phyloP scores from a whole-genome alignment of 192 early-diverging fungal species.

The Backusella macrospora region DNA sequence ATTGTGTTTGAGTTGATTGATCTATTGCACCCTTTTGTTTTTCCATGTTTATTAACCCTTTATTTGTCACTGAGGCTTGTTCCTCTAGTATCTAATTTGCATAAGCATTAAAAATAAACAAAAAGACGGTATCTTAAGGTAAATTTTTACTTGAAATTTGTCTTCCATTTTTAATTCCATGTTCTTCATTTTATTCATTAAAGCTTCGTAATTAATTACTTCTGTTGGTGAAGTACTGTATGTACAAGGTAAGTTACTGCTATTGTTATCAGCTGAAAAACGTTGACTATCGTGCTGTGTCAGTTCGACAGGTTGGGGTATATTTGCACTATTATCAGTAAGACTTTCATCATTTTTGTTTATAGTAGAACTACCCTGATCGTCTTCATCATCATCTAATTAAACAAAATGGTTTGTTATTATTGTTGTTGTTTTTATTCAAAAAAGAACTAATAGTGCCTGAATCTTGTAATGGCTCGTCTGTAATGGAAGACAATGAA shows the following conservation, averaged over 20 bases:
- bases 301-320: background rate
- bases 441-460: background rate
- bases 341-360: background rate
- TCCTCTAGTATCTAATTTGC: constrained; percentile 5
- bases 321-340: background rate
- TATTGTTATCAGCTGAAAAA: background rate
- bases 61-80: constrained; percentile 5
- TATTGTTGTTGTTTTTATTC: background rate
- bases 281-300: background rate
- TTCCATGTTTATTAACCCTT: background rate
- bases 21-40: background rate
- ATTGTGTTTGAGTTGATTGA: background rate
- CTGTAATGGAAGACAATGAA: constrained; percentile 10
- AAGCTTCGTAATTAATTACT: background rate
- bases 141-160: background rate
- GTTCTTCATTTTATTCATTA: constrained; percentile 3
- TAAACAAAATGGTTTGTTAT: background rate
- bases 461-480: background rate
- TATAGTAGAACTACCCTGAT: background rate
- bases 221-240: constrained; percentile 1
- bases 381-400: no score
- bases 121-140: background rate
- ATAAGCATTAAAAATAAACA: background rate
- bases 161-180: constrained; percentile 11
- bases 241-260: background rate